These are phyloP conservation scores for Pseudogymnoascus sp. DNA, from an alignment of 2,329 filamentous ascomycete genomes.

Conservation along the genomic window DNA sequence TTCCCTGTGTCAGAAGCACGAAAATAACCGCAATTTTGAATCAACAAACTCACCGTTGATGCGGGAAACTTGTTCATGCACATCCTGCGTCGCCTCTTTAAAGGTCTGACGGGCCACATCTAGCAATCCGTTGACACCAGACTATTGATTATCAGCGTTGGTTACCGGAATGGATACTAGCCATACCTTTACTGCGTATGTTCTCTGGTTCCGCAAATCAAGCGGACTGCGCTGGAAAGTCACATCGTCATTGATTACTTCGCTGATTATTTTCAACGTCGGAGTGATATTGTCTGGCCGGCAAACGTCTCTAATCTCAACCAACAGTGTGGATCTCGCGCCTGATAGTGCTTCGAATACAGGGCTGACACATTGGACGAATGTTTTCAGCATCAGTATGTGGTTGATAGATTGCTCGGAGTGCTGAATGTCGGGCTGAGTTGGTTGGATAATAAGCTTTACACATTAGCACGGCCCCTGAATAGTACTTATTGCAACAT, in stretches of 20 bases:
- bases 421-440: slow-evolving; percentile 55
- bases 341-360: slow-evolving; percentile 62
- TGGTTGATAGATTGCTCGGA: slow-evolving; percentile 80
- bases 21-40: background rate
- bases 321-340: slow-evolving; percentile 56
- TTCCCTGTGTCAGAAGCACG: slow-evolving; percentile 13
- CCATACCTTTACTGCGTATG: slow-evolving; percentile 72
- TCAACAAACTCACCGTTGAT: slow-evolving; percentile 48
- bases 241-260: slow-evolving; percentile 73
- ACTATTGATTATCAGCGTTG: slow-evolving; percentile 34
- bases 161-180: background rate
- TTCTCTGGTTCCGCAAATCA: slow-evolving; percentile 81
- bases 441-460: slow-evolving; percentile 70
- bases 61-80: slow-evolving; percentile 61
- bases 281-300: slow-evolving; percentile 51
- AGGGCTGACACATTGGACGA: slow-evolving; percentile 59
- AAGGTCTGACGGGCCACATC: slow-evolving; percentile 85
- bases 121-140: slow-evolving; percentile 75
- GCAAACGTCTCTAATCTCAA: slow-evolving; percentile 64
- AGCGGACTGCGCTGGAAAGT: slow-evolving; percentile 70
- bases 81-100: slow-evolving; percentile 77
- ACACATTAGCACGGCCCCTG: slow-evolving; percentile 17
- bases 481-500: slow-evolving; percentile 19
- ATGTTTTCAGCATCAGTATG: slow-evolving; percentile 79
- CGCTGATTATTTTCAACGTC: slow-evolving; percentile 57